A percentile compares a stretch with the other conserved stretches of the same genome.
Evolutionary conservation across 768 basidiomycete genomes (phyloP).

Genomic region (Tephrocybe sp.): DNA sequence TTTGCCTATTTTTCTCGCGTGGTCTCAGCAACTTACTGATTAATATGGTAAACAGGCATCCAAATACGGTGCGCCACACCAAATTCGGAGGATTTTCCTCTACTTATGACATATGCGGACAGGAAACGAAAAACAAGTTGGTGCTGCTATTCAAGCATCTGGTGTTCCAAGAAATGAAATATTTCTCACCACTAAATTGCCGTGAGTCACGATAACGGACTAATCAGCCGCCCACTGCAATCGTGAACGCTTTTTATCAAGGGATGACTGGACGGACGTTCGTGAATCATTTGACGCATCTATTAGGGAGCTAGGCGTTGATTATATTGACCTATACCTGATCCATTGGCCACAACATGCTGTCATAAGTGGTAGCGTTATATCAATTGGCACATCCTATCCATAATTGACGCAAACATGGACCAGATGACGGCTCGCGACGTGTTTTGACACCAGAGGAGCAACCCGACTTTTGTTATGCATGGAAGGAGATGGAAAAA

Average conservation of each 20-base stretch:
- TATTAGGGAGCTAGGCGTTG: conserved; percentile 32
- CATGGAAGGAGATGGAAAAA: conserved; percentile 30
- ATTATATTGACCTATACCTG: conserved; percentile 41
- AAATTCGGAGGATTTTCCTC: not conserved
- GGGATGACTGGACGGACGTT: conserved; percentile 29
- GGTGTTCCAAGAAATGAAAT: conserved; percentile 43
- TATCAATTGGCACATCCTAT: not conserved
- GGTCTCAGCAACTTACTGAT: not conserved
- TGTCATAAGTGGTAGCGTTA: not conserved
- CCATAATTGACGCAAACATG: not conserved
- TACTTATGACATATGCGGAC: not conserved
- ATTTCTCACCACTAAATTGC: conserved; percentile 51
- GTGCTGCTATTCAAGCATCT: conserved; percentile 42
- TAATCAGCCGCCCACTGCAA: not conserved
- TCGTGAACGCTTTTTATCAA: conserved; percentile 5
- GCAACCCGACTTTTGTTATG: conserved; percentile 26
- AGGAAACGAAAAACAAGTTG: conserved; percentile 47
- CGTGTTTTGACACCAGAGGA: conserved; percentile 15
- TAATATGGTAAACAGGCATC: conserved; percentile 19
- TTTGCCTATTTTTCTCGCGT: conserved; percentile 9
- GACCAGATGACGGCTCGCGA: not conserved
- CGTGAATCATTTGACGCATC: conserved; percentile 35
- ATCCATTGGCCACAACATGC: conserved; percentile 16
- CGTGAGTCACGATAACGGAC: conserved; percentile 20
- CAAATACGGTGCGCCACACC: conserved; percentile 21